Evolutionary conservation across 345 rosid species (phyloP).

Genomic region (Pistacia vera): DNA sequence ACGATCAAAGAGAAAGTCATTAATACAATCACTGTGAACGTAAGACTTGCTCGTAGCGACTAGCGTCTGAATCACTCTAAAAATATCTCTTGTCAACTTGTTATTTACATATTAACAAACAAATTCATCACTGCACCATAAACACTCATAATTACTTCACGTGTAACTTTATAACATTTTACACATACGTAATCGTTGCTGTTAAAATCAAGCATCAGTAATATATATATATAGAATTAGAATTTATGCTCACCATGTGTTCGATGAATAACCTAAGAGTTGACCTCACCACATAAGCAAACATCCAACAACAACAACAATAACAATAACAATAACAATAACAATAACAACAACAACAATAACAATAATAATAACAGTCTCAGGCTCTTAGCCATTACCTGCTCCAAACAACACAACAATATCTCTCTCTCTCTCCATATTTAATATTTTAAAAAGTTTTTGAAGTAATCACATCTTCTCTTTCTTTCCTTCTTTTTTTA

Average conservation of each 20-base stretch:
- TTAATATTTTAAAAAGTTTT: slow-evolving; percentile 31
- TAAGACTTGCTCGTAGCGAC: too few species aligned
- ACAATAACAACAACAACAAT: background rate
- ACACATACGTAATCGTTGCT: too few species aligned
- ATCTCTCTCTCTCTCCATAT: background rate
- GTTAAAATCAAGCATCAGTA: too few species aligned
- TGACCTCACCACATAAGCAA: slow-evolving; percentile 14
- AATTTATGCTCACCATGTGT: slow-evolving; percentile 49
- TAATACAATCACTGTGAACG: too few species aligned
- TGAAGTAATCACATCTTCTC: slow-evolving; percentile 28
- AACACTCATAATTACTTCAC: too few species aligned
- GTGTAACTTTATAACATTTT: too few species aligned
- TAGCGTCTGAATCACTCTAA: too few species aligned
- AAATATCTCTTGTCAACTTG: too few species aligned
- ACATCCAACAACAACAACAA: background rate
- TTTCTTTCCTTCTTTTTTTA: slow-evolving; percentile 11
- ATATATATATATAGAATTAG: background rate
- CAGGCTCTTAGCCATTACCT: background rate
- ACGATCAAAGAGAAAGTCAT: too few species aligned
- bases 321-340: too few species aligned
- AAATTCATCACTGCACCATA: too few species aligned
- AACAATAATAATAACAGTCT: background rate
- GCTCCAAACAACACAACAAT: background rate
- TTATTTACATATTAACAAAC: too few species aligned
- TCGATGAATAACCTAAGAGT: slow-evolving; percentile 22